Evolutionary conservation across 2,329 filamentous ascomycete species (phyloP).

Genomic region (Lasiodiplodia citricola): DNA sequence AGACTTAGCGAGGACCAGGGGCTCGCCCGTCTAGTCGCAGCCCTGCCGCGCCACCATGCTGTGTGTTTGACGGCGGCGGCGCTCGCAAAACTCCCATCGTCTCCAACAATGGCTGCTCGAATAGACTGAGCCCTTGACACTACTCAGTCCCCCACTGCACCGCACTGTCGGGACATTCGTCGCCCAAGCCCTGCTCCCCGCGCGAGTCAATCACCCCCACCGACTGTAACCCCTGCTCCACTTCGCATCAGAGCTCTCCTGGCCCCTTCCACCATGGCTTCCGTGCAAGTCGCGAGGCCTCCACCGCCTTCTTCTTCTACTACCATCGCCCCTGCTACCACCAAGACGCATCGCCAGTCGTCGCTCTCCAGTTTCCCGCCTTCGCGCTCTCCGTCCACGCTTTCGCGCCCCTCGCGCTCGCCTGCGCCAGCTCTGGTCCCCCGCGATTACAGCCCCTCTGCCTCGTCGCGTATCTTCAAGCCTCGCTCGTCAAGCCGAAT

Average conservation of each 20-base stretch:
- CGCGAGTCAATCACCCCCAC: constrained; percentile 22
- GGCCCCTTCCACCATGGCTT: constrained; percentile 34
- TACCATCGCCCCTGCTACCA: not conserved
- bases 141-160: not conserved
- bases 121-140: not conserved
- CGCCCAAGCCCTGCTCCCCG: constrained; percentile 1
- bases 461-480: constrained; percentile 30
- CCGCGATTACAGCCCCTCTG: constrained; percentile 36
- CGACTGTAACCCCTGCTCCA: constrained; percentile 19
- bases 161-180: not conserved
- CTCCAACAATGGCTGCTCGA: not conserved
- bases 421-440: constrained; percentile 43
- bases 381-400: constrained; percentile 45
- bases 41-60: constrained; percentile 3
- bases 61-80: not conserved
- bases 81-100: constrained; percentile 14
- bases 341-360: constrained; percentile 44
- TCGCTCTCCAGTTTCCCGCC: constrained; percentile 49
- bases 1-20: constrained; percentile 13
- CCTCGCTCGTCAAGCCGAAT: constrained; percentile 33
- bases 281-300: constrained; percentile 37
- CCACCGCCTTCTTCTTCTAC: constrained; percentile 27
- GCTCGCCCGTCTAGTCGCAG: not conserved
- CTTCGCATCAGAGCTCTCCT: constrained; percentile 22
- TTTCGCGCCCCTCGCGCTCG: constrained; percentile 42